Conservation (phyloP, 2,329 filamentous ascomycete species). For the Ascocoryne sarcoides region DNA sequence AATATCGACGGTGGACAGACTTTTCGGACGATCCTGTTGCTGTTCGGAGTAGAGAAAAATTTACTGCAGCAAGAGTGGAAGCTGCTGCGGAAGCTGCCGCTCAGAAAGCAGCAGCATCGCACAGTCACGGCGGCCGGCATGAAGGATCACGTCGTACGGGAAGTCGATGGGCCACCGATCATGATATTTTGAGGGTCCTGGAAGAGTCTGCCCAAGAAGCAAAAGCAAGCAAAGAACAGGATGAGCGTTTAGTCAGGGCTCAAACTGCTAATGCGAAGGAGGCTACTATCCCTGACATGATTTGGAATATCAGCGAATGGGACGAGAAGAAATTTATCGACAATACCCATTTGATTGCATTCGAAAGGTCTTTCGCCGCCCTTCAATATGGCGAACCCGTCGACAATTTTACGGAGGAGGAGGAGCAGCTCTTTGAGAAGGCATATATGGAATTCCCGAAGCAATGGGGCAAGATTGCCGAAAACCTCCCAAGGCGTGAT, state of each 20-base stretch:
- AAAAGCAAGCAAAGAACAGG: constrained; percentile 60
- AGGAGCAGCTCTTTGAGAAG: constrained; percentile 63
- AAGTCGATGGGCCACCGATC: constrained; percentile 59
- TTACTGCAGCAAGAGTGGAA: constrained; percentile 19
- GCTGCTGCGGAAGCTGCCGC: constrained; percentile 22
- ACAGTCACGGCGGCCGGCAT: constrained; percentile 35
- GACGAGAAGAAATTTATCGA: constrained; percentile 53
- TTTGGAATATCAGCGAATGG: constrained; percentile 52
- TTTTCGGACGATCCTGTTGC: constrained; percentile 23
- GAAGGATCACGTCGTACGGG: constrained; percentile 43
- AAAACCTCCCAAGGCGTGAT: constrained; percentile 56
- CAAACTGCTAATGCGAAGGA: constrained; percentile 70
- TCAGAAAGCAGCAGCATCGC: constrained; percentile 6
- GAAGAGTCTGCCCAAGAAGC: constrained; percentile 64
- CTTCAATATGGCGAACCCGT: constrained; percentile 66
- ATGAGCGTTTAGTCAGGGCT: constrained; percentile 50
- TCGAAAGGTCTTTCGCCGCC: constrained; percentile 57
- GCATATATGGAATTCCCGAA: constrained; percentile 69
- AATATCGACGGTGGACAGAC: constrained; percentile 25
- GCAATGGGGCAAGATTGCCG: constrained; percentile 72
- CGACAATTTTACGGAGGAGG: constrained; percentile 66
- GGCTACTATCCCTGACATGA: constrained; percentile 63
- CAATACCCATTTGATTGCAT: constrained; percentile 53
- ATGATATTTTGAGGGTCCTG: constrained; percentile 63
- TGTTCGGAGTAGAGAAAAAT: constrained; percentile 23